Evolutionary conservation across 805 yeast genomes (phyloP).

Genomic region (Sporopachydermia lactativora): DNA sequence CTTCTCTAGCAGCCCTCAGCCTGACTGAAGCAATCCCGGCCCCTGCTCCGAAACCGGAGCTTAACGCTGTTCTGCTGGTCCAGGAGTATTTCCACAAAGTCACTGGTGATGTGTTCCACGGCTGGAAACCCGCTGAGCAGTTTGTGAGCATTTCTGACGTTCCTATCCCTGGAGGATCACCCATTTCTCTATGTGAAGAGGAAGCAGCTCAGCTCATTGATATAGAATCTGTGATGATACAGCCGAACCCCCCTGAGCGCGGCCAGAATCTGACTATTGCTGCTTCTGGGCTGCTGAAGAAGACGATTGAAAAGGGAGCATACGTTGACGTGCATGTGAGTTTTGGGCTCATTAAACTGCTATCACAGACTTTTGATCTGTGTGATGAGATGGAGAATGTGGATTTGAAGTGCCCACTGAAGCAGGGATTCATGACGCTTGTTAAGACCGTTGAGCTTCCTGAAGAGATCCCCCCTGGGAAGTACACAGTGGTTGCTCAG

Average conservation of each 20-base stretch:
- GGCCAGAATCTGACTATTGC: conserved; percentile 72
- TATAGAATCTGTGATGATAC: conserved; percentile 42
- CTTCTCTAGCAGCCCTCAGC: too few species aligned
- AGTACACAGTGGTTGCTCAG: conserved; percentile 71
- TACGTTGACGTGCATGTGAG: conserved; percentile 90
- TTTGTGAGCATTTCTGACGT: conserved; percentile 20
- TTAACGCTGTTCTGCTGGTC: too few species aligned
- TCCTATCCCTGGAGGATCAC: conserved; percentile 88
- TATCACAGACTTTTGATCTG: conserved; percentile 83
- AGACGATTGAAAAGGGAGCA: conserved; percentile 65
- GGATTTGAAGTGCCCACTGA: conserved; percentile 74
- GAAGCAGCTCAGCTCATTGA: conserved; percentile 46
- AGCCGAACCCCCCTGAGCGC: conserved; percentile 81
- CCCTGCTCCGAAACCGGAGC: too few species aligned
- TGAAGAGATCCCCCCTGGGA: conserved; percentile 89
- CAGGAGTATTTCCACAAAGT: too few species aligned
- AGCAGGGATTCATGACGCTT: conserved; percentile 51
- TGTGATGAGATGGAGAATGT: conserved; percentile 81
- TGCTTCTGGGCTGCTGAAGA: conserved; percentile 52
- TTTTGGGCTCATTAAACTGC: conserved; percentile 78
- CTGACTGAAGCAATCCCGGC: too few species aligned
- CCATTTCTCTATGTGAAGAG: conserved; percentile 65
- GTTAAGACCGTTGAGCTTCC: conserved; percentile 74
- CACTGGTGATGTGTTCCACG: too few species aligned
- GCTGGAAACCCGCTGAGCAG: too few species aligned